Conservation (phyloP, 1,139 yeast genomes). For the Yamadazyma jaroonii region DNA sequence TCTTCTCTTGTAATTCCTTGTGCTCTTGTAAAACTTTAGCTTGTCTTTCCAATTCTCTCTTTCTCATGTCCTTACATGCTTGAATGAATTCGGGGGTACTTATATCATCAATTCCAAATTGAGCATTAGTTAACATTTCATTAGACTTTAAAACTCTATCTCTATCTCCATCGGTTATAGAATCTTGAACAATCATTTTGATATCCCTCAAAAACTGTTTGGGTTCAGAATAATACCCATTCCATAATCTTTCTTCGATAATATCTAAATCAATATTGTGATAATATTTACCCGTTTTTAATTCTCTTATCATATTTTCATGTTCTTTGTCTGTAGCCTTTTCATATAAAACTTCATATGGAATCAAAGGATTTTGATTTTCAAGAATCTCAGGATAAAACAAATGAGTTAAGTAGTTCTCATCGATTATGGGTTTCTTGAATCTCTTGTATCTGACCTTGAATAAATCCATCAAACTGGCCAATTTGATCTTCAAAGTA, state of each 20-base stretch:
- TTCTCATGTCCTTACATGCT: slow-evolving; percentile 73
- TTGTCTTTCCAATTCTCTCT: slow-evolving; percentile 62
- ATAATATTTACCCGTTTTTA: slow-evolving; percentile 67
- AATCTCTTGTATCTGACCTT: slow-evolving; percentile 85
- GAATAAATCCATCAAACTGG: slow-evolving; percentile 86
- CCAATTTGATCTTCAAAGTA: slow-evolving; percentile 75
- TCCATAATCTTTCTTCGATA: slow-evolving; percentile 94
- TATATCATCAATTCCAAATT: slow-evolving; percentile 91
- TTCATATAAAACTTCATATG: slow-evolving; percentile 49
- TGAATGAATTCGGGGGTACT: slow-evolving; percentile 67
- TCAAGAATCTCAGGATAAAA: slow-evolving; percentile 57
- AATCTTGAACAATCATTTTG: slow-evolving; percentile 78
- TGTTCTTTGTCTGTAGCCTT: slow-evolving; percentile 51
- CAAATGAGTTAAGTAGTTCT: slow-evolving; percentile 64
- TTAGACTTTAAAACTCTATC: slow-evolving; percentile 86
- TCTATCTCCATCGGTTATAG: slow-evolving; percentile 72
- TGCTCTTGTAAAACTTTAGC: slow-evolving; percentile 43
- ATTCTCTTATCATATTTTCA: slow-evolving; percentile 73
- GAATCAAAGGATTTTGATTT: slow-evolving; percentile 34
- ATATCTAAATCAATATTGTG: slow-evolving; percentile 92
- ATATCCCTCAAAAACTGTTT: slow-evolving; percentile 84
- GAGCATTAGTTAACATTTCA: slow-evolving; percentile 96
- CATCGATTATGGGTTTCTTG: slow-evolving; percentile 87
- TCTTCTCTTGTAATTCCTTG: slow-evolving; percentile 21
- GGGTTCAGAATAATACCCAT: slow-evolving; percentile 92